Conservation (phyloP, 331 rosid species). For the Malus hybrid region DNA sequence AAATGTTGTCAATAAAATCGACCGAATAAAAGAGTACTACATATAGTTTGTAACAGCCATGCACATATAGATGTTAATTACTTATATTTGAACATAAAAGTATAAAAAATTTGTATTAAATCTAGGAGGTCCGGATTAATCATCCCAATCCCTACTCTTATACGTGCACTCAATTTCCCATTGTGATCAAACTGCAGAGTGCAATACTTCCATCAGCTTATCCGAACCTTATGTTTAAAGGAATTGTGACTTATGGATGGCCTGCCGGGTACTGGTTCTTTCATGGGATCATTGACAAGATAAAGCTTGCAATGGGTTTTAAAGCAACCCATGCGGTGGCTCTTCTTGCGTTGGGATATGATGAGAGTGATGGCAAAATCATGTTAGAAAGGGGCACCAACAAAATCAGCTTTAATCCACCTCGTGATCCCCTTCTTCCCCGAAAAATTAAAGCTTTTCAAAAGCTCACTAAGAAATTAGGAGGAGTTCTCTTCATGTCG, state of each 20-base stretch:
- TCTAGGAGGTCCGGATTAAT: too few relatives aligned
- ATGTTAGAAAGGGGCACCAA: not conserved
- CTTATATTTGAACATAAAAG: too few relatives aligned
- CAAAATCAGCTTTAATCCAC: not conserved
- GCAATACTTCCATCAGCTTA: not conserved
- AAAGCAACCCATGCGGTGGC: not conserved
- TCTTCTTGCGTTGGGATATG: not conserved
- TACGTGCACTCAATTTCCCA: too few relatives aligned
- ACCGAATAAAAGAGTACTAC: too few relatives aligned
- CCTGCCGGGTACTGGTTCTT: not conserved
- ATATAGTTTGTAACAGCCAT: too few relatives aligned
- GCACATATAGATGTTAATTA: too few relatives aligned
- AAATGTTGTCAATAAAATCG: too few relatives aligned
- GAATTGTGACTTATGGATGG: not conserved
- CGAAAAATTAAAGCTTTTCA: not conserved
- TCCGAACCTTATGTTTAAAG: not conserved
- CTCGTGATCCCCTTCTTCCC: not conserved
- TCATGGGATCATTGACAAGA: not conserved
- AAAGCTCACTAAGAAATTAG: not conserved
- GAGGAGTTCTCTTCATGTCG: not conserved
- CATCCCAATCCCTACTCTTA: too few relatives aligned
- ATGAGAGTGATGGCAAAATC: not conserved
- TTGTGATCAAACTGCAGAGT: not conserved
- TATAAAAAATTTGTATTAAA: too few relatives aligned
- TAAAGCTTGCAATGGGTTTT: not conserved